Percentiles rank a stretch among this genome's conserved stretches.
Evolutionary conservation across 2,329 filamentous ascomycete genomes (phyloP).

Genomic region (Dryadomyces quercus-mongolicae): DNA sequence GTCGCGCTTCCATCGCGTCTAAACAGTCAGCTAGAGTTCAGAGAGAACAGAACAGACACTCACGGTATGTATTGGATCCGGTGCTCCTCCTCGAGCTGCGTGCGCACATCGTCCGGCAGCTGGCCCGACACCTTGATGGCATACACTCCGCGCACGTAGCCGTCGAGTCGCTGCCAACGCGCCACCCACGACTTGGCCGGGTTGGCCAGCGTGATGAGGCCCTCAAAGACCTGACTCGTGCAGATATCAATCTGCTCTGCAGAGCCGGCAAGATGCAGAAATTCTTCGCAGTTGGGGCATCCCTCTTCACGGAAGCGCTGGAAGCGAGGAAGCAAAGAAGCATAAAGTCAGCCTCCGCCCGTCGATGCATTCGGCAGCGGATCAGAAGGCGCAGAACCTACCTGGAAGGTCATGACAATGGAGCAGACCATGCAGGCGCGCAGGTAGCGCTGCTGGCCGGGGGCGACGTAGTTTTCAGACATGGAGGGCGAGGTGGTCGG

Average conservation of each 20-base stretch:
- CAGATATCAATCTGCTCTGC: conserved; percentile 78
- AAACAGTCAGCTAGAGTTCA: conserved; percentile 2
- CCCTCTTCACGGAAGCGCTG: conserved; percentile 78
- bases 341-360: neutral
- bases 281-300: conserved; percentile 93
- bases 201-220: conserved; percentile 73
- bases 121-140: conserved; percentile 88
- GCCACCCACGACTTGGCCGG: conserved; percentile 86
- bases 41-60: conserved; percentile 17
- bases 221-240: conserved; percentile 94
- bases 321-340: neutral
- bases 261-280: conserved; percentile 71
- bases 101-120: conserved; percentile 52
- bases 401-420: conserved; percentile 72
- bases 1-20: conserved; percentile 46
- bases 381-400: conserved; percentile 25
- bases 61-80: conserved; percentile 55
- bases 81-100: conserved; percentile 49
- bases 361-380: neutral
- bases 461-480: conserved; percentile 53
- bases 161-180: conserved; percentile 87
- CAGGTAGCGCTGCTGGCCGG: conserved; percentile 69
- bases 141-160: conserved; percentile 81
- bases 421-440: conserved; percentile 99
- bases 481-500: conserved; percentile 15